phyloP scores from a whole-genome alignment of 805 yeast genomes.

The Naumovozyma baii region DNA sequence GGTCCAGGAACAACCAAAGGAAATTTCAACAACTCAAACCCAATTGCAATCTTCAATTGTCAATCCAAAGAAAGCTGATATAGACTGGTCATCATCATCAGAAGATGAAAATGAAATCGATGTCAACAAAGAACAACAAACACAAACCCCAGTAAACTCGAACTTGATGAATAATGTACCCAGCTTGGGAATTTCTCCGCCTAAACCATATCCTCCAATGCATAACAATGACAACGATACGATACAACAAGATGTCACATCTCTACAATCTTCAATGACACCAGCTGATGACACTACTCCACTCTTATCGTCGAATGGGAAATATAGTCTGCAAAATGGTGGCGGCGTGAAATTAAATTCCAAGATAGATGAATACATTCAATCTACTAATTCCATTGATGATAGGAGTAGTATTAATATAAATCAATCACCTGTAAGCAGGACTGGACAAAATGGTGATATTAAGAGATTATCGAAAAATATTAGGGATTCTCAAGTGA shows the following conservation, averaged over 20 bases:
- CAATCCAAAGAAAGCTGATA: constrained; percentile 73
- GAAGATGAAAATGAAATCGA: constrained; percentile 32
- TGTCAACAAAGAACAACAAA: too few relatives aligned
- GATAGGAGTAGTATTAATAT: neutral
- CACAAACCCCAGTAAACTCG: too few relatives aligned
- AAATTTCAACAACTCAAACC: neutral
- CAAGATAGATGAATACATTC: neutral
- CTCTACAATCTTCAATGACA: neutral
- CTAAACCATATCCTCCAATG: too few relatives aligned
- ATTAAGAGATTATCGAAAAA: neutral
- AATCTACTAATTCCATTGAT: neutral
- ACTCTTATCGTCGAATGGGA: neutral
- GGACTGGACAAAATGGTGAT: neutral
- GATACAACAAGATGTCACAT: neutral
- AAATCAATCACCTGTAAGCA: neutral
- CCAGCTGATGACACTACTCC: neutral
- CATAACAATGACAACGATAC: neutral
- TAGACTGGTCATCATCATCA: constrained; percentile 85
- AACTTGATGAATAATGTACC: too few relatives aligned
- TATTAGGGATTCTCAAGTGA: neutral
- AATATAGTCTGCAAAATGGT: neutral
- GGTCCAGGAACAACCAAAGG: constrained; percentile 2
- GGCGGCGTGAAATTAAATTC: neutral
- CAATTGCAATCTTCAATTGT: constrained; percentile 51
- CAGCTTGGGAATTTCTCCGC: too few relatives aligned